Percentiles rank a stretch among this genome's conserved stretches.
phyloP scores from a whole-genome alignment of 2,329 filamentous ascomycete genomes.

The Teratosphaeria zuluensis region DNA sequence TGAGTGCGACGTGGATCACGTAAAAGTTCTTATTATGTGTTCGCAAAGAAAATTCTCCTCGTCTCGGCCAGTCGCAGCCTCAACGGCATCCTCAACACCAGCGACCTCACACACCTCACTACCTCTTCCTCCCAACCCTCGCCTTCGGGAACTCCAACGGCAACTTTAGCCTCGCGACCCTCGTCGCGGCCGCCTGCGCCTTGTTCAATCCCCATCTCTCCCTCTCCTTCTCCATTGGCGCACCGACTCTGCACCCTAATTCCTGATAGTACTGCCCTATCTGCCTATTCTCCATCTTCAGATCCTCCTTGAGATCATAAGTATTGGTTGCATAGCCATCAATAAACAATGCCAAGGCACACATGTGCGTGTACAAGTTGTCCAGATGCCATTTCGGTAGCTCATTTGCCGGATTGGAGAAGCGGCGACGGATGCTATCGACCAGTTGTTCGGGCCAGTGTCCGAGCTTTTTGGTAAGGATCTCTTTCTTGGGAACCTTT shows the following conservation, averaged over 20 bases:
- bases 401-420: conserved; percentile 38
- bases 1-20: no score
- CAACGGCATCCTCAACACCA: no score
- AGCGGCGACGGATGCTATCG: conserved; percentile 57
- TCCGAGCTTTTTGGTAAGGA: conserved; percentile 48
- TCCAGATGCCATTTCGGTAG: conserved; percentile 65
- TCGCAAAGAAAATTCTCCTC: no score
- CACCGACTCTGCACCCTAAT: conserved; percentile 56
- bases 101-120: background rate
- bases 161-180: conserved; percentile 61
- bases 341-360: conserved; percentile 59
- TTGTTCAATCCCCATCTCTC: conserved; percentile 47
- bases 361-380: conserved; percentile 63
- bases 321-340: conserved; percentile 67
- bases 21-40: no score
- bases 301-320: conserved; percentile 58
- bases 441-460: conserved; percentile 50
- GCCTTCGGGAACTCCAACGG: conserved; percentile 75
- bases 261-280: conserved; percentile 64
- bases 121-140: conserved; percentile 11
- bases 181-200: conserved; percentile 49
- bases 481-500: conserved; percentile 52
- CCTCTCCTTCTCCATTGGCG: conserved; percentile 34
- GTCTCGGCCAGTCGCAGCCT: background rate
- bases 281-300: conserved; percentile 60